Base-by-base conservation (phyloP, 371 early-diverging fungal species). In the Apophysomyces trapeziformis region DNA sequence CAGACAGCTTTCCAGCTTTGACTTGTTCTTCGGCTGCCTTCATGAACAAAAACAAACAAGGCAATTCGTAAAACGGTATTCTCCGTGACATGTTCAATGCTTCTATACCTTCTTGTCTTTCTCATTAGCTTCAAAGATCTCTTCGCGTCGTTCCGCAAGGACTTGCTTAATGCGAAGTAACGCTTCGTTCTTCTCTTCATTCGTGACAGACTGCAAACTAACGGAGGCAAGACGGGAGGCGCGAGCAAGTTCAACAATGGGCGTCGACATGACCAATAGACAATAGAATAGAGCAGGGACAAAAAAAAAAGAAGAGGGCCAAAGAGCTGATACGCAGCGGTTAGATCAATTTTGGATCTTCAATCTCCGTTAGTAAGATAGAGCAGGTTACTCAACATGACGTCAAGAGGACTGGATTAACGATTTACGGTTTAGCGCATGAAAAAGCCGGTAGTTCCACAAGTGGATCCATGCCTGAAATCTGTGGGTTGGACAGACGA, bases 161-260 rank as follows among this genome's bases (percentile, higher is more conserved):
- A 87, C 87, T 58, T 87, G 73, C 60, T 89, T 85, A 66, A 96
- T 94, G 56, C 85, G 85, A 57, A 80, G 68, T 18, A 97, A 84
- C 12, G 94, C 94, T 21, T 85, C 83, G 43, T 89, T 91, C 79
- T 94, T 95, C 74, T 95, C 90, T 21, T 82, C 77, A 38, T 87
- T 76, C 37, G 89, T 85, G 14, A 92, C 88, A 11, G 90, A 85
- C 71, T 95, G 95, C 66, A 97, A 87, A 63, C 78, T 72, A 68
- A 89, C 92, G 66, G 95, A 90, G 18, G 96, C 95, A 18, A 85
- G 85, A 57, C 95, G 91, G 54, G 96, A 90, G 54, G 84, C 73
- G 67, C 85, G 82, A 35, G 92, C 94, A 66, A 87, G 79, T 35
- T 89, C 77, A n/a, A 78, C 68, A 65, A 86, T 77, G 43, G 76